Evolutionary conservation across 2,329 filamentous ascomycete species (phyloP).

Genomic region (Ophiostoma sp.): DNA sequence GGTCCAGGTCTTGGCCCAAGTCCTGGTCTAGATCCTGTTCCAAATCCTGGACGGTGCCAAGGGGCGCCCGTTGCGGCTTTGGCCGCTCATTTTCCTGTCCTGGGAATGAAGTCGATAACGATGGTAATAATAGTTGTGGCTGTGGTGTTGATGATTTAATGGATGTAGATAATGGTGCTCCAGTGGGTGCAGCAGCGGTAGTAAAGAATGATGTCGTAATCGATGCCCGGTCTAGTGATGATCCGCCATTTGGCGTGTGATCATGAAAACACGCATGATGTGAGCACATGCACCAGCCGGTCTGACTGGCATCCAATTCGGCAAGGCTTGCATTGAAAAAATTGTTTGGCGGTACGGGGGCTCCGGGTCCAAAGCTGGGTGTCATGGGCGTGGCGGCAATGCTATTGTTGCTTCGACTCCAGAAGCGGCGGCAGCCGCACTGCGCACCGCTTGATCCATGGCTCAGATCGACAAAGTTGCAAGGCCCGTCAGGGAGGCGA

Average conservation of each 20-base stretch:
- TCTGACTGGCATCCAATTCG: constrained; percentile 33
- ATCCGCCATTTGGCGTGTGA: constrained; percentile 39
- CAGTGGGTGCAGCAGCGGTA: not conserved
- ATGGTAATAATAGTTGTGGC: constrained; percentile 32
- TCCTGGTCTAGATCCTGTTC: constrained; percentile 36
- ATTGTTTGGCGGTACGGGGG: constrained; percentile 30
- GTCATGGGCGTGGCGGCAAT: constrained; percentile 26
- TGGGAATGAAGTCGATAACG: constrained; percentile 33
- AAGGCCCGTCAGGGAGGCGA: constrained; percentile 53
- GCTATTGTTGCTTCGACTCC: constrained; percentile 46
- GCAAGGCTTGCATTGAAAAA: constrained; percentile 27
- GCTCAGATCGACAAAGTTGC: constrained; percentile 58
- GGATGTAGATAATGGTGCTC: not conserved
- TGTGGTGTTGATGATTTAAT: constrained; percentile 26
- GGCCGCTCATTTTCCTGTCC: constrained; percentile 57
- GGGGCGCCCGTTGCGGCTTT: constrained; percentile 48
- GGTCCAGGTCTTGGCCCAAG: no score
- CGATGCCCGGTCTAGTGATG: constrained; percentile 31
- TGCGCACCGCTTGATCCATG: constrained; percentile 53
- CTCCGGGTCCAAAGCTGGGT: constrained; percentile 17
- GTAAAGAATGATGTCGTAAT: constrained; percentile 20
- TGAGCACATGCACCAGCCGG: constrained; percentile 61
- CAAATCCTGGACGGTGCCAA: constrained; percentile 54
- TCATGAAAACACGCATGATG: constrained; percentile 65
- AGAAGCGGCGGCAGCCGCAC: constrained; percentile 64